Base-by-base conservation (phyloP, 345 rosid genomes). In the Noccaea caerulescens region DNA sequence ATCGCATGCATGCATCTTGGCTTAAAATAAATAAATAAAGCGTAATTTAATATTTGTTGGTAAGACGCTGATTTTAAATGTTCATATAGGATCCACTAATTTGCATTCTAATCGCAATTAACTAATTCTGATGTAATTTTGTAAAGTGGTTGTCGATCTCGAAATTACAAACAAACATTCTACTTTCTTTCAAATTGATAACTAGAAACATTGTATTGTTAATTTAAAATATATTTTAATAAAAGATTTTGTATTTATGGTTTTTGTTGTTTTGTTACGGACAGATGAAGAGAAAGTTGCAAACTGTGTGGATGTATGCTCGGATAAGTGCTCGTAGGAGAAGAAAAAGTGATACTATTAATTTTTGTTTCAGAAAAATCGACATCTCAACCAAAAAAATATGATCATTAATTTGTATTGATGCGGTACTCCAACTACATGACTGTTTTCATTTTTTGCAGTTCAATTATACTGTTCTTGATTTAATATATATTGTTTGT, bases 271-370 rank as follows among this genome's bases (percentile, higher is more conserved):
- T 58, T 27, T 53, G 62, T 5, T 12, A 34, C 8, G 62, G 5
- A 12, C 69, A 71, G 76, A 71, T 62, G 61, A 33, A 33, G 54
- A 59, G 18, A 71, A 71, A 55, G 54, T 71, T 27, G 45, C 54
- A 16, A 9, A 10, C 14, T 71, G 76, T 62, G 76, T 62, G 46
- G 76, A 53, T 42, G 52, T 38, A 32, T 62, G 76, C 53, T 71
- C 62, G 36, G 38, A 20, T 2, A 50, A 60, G 53, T 70, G 74
- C 20, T 49, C 51, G 14, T 23, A 41, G 3, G 1, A 32, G n/a
- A 14, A 27, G n/a, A 6, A 38, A 52, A 23, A 36, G 10, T 16
- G 49, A 66, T 63, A 47, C 30, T 27, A 27, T 41, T 7, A 5
- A 7, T 3, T 20, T 1, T 58, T 10, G 3, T 6, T 27, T 46